Base-by-base conservation (phyloP, 306 rosid genomes). In the Ammopiptanthus mongolicus region DNA sequence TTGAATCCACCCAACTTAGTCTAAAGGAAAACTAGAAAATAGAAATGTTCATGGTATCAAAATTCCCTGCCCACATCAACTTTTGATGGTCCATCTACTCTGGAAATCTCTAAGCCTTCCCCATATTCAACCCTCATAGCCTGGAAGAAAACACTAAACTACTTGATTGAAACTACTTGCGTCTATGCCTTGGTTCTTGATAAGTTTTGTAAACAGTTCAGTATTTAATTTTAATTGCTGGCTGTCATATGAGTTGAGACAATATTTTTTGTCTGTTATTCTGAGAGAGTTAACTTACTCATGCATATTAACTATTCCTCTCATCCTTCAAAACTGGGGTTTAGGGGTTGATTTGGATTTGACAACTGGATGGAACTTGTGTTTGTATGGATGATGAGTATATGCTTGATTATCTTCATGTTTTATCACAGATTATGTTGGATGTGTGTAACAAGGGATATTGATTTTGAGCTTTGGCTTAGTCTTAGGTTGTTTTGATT, bases 121-220 rank as follows among this genome's bases (percentile, higher is more conserved):
- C 97, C 98, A 81, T 95, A 95, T 84, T 95, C 98, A 76, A 97
- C 98, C 76, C 98, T 97, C 80, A 91, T 95, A 42, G 93, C 95
- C 98, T 95, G 85, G 13, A 52, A 88, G 53, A 62, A 65, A 78
- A 66, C 74, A 71, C 29, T 18, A 28, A 67, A 18, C 25, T n/a
- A n/a, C n/a, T n/a, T n/a, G n/a, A n/a, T n/a, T n/a, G n/a, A n/a
- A n/a, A n/a, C n/a, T n/a, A n/a, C n/a, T n/a, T n/a, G n/a, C n/a
- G n/a, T n/a, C n/a, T n/a, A n/a, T n/a, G n/a, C n/a, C n/a, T n/a
- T n/a, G n/a, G n/a, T n/a, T n/a, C n/a, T n/a, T n/a, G n/a, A n/a
- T n/a, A n/a, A n/a, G n/a, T n/a, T n/a, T n/a, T n/a, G n/a, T n/a
- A n/a, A n/a, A n/a, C n/a, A n/a, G n/a, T n/a, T n/a, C n/a, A n/a